Conservation (phyloP, 805 yeast genomes). For the Ogataea ramenticola region DNA sequence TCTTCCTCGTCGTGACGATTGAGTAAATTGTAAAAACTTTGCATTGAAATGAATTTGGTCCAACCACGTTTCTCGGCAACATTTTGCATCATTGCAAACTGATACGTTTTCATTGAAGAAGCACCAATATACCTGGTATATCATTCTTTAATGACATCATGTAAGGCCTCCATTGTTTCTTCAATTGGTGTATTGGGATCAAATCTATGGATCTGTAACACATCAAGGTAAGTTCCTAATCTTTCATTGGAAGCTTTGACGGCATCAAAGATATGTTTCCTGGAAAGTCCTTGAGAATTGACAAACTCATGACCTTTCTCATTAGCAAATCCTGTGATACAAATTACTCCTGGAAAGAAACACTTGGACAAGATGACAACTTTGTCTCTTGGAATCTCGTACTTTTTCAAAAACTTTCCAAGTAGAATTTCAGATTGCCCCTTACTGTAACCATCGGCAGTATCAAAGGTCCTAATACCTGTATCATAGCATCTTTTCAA, state of each 20-base stretch:
- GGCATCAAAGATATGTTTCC: slow-evolving; percentile 43
- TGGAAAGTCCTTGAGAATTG: slow-evolving; percentile 34
- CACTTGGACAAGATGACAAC: slow-evolving; percentile 50
- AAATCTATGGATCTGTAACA: slow-evolving; percentile 49
- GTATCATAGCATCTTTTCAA: slow-evolving; percentile 39
- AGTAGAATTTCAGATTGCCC: slow-evolving; percentile 41
- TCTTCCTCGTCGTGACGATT: slow-evolving; percentile 66
- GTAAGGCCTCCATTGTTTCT: slow-evolving; percentile 51
- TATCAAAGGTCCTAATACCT: slow-evolving; percentile 43
- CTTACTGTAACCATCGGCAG: slow-evolving; percentile 42
- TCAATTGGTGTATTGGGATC: slow-evolving; percentile 41
- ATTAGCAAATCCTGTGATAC: slow-evolving; percentile 15
- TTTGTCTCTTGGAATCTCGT: slow-evolving; percentile 43
- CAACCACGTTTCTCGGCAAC: slow-evolving; percentile 51
- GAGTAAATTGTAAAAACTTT: slow-evolving; percentile 48
- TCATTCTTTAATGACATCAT: slow-evolving; percentile 42
- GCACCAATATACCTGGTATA: slow-evolving; percentile 54
- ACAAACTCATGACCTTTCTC: slow-evolving; percentile 14
- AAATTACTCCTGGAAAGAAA: slow-evolving; percentile 8
- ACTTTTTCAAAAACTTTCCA: slow-evolving; percentile 47
- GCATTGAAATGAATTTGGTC: slow-evolving; percentile 55
- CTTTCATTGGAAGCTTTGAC: slow-evolving; percentile 31
- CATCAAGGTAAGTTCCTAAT: slow-evolving; percentile 44
- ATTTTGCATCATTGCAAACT: slow-evolving; percentile 47
- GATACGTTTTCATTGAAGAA: slow-evolving; percentile 49